Evolutionary conservation across 495 filamentous ascomycete genomes (phyloP).

Genomic region (Emericellopsis terricola): DNA sequence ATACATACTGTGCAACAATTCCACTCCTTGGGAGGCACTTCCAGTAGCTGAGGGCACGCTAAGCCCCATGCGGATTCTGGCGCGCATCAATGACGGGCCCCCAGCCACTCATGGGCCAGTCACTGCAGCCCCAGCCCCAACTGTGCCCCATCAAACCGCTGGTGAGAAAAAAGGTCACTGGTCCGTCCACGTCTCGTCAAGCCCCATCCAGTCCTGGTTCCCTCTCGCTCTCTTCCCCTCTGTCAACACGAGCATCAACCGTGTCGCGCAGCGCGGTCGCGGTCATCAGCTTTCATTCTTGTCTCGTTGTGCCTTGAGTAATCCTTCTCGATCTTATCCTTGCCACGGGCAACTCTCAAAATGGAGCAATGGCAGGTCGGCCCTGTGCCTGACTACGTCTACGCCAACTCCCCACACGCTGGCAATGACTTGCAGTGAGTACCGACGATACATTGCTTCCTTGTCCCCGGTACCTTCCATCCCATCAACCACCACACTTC

Average conservation of each 20-base stretch:
- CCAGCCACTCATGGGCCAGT: too few species aligned
- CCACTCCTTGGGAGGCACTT: too few species aligned
- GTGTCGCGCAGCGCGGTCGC: neutral
- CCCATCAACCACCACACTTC: neutral
- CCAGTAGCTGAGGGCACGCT: too few species aligned
- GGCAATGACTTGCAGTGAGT: conserved; percentile 33
- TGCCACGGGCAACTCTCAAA: conserved; percentile 15
- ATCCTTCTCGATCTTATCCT: conserved; percentile 3
- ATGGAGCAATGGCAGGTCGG: conserved; percentile 36
- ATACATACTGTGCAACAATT: too few species aligned
- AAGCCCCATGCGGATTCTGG: too few species aligned
- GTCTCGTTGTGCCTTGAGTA: neutral
- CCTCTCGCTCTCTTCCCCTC: neutral
- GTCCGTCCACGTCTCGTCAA: too few species aligned
- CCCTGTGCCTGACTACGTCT: conserved; percentile 28
- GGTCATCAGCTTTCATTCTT: conserved; percentile 1
- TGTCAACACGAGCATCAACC: neutral
- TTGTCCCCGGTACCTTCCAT: conserved; percentile 22
- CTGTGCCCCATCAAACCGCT: too few species aligned
- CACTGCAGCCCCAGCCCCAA: too few species aligned
- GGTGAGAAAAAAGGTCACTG: too few species aligned
- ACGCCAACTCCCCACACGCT: conserved; percentile 28
- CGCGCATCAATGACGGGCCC: too few species aligned
- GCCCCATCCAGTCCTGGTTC: too few species aligned
- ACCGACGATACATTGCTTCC: conserved; percentile 12